Evolutionary conservation across 441 rosid species (phyloP).

Genomic region (Populus tomentosa): DNA sequence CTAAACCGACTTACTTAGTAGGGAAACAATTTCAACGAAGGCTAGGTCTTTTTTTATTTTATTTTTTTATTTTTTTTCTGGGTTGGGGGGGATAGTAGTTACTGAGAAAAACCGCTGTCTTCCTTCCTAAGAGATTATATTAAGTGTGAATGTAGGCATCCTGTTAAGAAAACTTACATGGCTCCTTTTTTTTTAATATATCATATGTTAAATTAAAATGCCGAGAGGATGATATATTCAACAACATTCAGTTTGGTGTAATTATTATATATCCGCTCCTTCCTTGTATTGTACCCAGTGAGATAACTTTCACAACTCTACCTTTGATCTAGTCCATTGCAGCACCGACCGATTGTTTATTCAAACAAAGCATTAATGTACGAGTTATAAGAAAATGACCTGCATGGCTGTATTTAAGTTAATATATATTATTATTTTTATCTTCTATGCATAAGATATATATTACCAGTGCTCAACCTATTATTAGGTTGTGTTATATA

Average conservation of each 20-base stretch:
- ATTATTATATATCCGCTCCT: no score
- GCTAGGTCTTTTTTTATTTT: no score
- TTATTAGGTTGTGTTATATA: no score
- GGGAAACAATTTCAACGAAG: no score
- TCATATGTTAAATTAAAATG: no score
- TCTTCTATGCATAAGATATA: no score
- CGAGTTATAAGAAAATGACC: no score
- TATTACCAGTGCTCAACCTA: no score
- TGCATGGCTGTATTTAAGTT: no score
- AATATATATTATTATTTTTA: no score
- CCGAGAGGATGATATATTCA: not conserved
- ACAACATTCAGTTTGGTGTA: not conserved
- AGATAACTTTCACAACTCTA: not conserved
- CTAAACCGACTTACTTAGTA: not conserved
- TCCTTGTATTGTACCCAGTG: not conserved
- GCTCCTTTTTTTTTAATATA: no score
- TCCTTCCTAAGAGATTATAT: not conserved
- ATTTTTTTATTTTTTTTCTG: no score
- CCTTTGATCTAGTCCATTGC: not conserved
- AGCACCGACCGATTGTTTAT: not conserved
- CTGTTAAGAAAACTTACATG: not conserved
- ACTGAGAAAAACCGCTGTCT: not conserved
- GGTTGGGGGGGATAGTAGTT: not conserved
- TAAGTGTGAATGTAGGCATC: not conserved
- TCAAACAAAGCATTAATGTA: not conserved